Evolutionary conservation across 805 yeast genomes (phyloP).

Genomic region (Pichia thaimueangensis): DNA sequence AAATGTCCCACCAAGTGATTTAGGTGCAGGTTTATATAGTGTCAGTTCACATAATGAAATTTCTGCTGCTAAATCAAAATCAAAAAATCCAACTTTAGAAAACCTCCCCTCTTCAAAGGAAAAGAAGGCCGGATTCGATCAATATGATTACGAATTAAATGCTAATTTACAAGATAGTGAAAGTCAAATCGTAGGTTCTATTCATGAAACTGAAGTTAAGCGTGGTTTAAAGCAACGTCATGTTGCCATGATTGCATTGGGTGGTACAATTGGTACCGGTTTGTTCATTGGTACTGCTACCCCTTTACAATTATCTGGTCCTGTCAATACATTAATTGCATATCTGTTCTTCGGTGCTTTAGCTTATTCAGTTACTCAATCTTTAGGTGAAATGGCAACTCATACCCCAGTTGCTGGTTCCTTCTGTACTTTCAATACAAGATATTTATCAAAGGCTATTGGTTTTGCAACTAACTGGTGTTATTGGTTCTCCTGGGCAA

Average conservation of each 20-base stretch:
- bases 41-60: slow-evolving; percentile 1
- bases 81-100: neutral
- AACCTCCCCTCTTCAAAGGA: neutral
- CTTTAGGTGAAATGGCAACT: slow-evolving; percentile 78
- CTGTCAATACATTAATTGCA: slow-evolving; percentile 59
- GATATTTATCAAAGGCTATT: slow-evolving; percentile 62
- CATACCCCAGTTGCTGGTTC: slow-evolving; percentile 65
- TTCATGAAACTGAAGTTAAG: slow-evolving; percentile 25
- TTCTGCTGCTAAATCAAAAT: neutral
- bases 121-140: neutral
- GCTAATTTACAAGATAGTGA: neutral
- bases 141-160: neutral
- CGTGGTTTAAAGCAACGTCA: slow-evolving; percentile 61
- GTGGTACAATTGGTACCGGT: slow-evolving; percentile 80
- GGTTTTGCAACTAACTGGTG: slow-evolving; percentile 70
- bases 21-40: neutral
- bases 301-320: slow-evolving; percentile 56
- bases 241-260: slow-evolving; percentile 69
- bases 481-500: slow-evolving; percentile 76
- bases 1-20: too few relatives aligned
- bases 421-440: slow-evolving; percentile 61
- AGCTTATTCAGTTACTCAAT: slow-evolving; percentile 61
- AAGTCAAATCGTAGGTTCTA: slow-evolving; percentile 8
- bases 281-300: slow-evolving; percentile 59
- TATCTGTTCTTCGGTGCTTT: slow-evolving; percentile 61